Percentiles rank a stretch among this genome's conserved stretches.
phyloP scores from a whole-genome alignment of 2,329 filamentous ascomycete genomes.

The Ophioceras dolichostomum region DNA sequence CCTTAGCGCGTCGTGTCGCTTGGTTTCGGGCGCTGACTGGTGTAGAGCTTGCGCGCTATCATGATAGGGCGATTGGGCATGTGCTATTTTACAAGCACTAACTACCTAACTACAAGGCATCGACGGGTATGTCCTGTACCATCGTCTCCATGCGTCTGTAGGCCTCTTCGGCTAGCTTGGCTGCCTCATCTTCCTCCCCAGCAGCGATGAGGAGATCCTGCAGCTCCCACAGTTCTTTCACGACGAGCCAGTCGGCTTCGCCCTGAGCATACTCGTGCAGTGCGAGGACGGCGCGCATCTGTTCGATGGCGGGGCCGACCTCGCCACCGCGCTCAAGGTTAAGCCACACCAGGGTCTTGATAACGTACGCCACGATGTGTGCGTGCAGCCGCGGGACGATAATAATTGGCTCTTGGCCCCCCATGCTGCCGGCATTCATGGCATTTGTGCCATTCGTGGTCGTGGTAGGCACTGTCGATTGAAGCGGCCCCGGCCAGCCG shows the following conservation, averaged over 20 bases:
- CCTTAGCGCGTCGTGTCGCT: too few species aligned
- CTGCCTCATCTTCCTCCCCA: neutral
- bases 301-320: conserved; percentile 1
- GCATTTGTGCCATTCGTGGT: too few species aligned
- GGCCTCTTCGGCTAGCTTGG: neutral
- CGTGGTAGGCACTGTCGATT: too few species aligned
- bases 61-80: too few species aligned
- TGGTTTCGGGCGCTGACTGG: too few species aligned
- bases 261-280: conserved; percentile 8
- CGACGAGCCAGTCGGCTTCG: conserved; percentile 5
- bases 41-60: too few species aligned
- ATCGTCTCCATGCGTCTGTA: neutral
- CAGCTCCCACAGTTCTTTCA: conserved; percentile 7
- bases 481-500: neutral
- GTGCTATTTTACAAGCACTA: too few species aligned
- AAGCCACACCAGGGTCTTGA: neutral
- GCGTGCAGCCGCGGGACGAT: neutral
- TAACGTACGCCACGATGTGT: neutral
- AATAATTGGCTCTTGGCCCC: too few species aligned
- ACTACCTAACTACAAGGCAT: neutral
- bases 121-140: neutral
- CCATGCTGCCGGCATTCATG: neutral
- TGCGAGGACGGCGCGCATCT: conserved; percentile 4
- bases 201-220: neutral
- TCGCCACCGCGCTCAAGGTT: neutral